Evolutionary conservation across 2,329 filamentous ascomycete species (phyloP), one percentile per base, ranked within the genome.

Genomic region (Didymella segeticola): DNA sequence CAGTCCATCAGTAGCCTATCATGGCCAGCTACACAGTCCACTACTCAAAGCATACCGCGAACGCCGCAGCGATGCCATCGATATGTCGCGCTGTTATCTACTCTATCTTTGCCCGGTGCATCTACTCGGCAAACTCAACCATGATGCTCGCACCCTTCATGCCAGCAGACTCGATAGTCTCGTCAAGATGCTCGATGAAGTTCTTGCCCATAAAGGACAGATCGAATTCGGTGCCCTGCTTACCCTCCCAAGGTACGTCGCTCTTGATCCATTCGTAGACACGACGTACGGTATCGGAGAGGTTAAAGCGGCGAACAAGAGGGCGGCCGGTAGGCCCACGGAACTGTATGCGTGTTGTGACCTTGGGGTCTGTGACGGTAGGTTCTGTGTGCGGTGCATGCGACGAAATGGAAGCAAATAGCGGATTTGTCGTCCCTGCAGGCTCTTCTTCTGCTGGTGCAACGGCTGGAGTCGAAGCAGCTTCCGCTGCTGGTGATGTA

Each of bases 241-340:
- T 93, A 65, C 89, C 91, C 62, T 93, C 91, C 67, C 91, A 89
- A 1, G 92, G 90, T 55, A 89, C 86, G 20, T 64, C 69, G 0
- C 93, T 89, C 78, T 98, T 99, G 61, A 99, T 86, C 91, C 93
- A 99, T 78, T 99, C 95, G 75, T 93, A 99, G 38, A 99, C 87
- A 11, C 90, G 86, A 49, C 86, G 83, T 11, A 99, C 92, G 1
- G 84, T 80, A 53, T 99, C 95, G 12, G 84, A 75, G 3, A 93
- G 76, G 9, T 81, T 79, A 76, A 99, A 99, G n/a, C 91, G 86
- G 25, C 92, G 88, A 54, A 99, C 93, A 9, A 96, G 84, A 15
- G 93, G 87, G 1, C 85, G 88, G 1, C 93, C 87, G 66, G 96
- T 90, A 11, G 66, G 65, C 55, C 90, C 85, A 19, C 67, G 64